phyloP scores from a whole-genome alignment of 176 grass and related monocot genomes.

The Oryza australiensis region DNA sequence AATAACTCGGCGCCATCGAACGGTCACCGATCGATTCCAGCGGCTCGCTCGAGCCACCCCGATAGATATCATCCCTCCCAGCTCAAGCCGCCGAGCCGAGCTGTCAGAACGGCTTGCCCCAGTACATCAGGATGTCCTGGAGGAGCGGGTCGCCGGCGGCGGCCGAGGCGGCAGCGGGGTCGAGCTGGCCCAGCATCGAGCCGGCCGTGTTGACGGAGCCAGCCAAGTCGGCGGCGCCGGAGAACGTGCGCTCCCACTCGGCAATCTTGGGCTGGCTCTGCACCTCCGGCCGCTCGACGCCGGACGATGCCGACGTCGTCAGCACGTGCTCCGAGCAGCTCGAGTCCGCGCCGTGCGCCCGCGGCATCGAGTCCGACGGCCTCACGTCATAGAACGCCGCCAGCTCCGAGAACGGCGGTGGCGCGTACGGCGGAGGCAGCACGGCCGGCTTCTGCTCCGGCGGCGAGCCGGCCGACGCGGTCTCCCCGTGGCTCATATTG shows the following conservation, averaged over 20 bases:
- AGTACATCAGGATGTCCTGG: conserved; percentile 67
- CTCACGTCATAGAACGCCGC: conserved; percentile 53
- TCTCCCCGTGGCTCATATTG: background rate
- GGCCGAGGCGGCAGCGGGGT: background rate
- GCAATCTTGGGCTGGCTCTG: conserved; percentile 63
- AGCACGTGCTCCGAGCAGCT: conserved; percentile 67
- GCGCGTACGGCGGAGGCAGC: conserved; percentile 12
- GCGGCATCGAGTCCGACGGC: conserved; percentile 63
- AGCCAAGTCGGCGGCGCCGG: background rate
- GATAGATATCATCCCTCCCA: background rate
- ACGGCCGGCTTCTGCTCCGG: conserved; percentile 50
- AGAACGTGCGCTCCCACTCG: conserved; percentile 58
- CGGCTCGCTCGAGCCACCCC: conserved; percentile 27
- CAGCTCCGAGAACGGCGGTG: conserved; percentile 42
- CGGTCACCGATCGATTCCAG: background rate
- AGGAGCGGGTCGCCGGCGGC: conserved; percentile 45
- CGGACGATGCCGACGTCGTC: conserved; percentile 40
- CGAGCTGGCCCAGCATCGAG: conserved; percentile 31
- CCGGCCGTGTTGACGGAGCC: conserved; percentile 19
- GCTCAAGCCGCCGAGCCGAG: background rate
- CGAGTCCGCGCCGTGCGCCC: conserved; percentile 51
- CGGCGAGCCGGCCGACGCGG: conserved; percentile 29
- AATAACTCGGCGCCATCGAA: conserved; percentile 16
- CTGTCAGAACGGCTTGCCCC: conserved; percentile 58
- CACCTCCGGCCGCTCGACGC: conserved; percentile 58